Percentiles rank a stretch among this genome's conserved stretches.
phyloP scores from a whole-genome alignment of 257 asterid genomes.

The Plectranthus barbatus region DNA sequence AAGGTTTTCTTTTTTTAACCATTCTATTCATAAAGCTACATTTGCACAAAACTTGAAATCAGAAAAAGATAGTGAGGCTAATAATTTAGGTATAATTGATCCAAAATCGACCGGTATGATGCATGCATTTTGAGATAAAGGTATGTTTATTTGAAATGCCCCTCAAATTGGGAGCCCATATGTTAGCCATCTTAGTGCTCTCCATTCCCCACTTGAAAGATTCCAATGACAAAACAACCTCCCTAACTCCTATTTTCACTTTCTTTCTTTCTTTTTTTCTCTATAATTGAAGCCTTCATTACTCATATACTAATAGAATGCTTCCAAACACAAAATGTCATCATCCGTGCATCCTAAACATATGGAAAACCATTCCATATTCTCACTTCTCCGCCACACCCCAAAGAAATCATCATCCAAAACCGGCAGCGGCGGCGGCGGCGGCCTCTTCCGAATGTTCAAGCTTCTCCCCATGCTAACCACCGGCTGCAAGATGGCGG shows the following conservation, averaged over 20 bases:
- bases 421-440: constrained; percentile 15
- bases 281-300: neutral
- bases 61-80: too few species aligned
- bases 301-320: neutral
- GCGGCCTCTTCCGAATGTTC: constrained; percentile 72
- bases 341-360: constrained; percentile 35
- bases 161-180: too few species aligned
- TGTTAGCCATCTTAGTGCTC: neutral
- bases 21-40: too few species aligned
- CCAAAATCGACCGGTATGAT: neutral
- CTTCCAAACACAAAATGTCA: constrained; percentile 23
- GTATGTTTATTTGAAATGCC: too few species aligned
- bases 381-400: constrained; percentile 42
- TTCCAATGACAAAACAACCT: neutral
- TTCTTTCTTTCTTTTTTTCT: neutral
- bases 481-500: constrained; percentile 87
- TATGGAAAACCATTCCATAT: constrained; percentile 47
- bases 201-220: constrained; percentile 3
- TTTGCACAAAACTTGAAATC: too few species aligned
- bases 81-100: neutral
- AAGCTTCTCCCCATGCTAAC: constrained; percentile 90
- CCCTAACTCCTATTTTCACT: neutral
- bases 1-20: too few species aligned
- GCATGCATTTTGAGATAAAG: too few species aligned
- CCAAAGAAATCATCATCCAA: constrained; percentile 40